Conservation (phyloP, 2,329 filamentous ascomycete genomes). For the Exophiala sp. region DNA sequence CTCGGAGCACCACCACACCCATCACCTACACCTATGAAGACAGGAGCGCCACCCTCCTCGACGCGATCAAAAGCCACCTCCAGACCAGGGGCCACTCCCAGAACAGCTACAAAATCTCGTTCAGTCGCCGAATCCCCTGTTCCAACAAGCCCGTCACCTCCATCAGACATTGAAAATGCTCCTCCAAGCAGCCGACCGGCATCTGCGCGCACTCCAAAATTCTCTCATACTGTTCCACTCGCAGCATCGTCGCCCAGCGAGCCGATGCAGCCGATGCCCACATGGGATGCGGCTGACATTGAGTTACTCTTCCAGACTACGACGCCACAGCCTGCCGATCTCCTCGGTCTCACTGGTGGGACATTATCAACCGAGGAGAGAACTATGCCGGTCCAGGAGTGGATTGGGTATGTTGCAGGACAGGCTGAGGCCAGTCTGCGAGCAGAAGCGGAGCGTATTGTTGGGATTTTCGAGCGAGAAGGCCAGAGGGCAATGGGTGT, state of each 20-base stretch:
- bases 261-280: conserved; percentile 42
- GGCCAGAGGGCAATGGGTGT: conserved; percentile 72
- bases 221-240: conserved; percentile 22
- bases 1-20: conserved; percentile 11
- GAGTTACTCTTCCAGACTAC: conserved; percentile 61
- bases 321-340: conserved; percentile 46
- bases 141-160: conserved; percentile 13
- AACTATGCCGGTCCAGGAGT: conserved; percentile 89
- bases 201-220: conserved; percentile 39
- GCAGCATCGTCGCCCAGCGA: conserved; percentile 60
- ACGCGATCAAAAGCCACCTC: not conserved
- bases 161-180: conserved; percentile 70
- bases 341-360: conserved; percentile 40
- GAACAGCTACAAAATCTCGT: conserved; percentile 1
- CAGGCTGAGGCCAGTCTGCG: conserved; percentile 76
- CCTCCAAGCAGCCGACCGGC: conserved; percentile 65
- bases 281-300: conserved; percentile 74
- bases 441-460: conserved; percentile 76
- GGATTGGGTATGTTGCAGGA: conserved; percentile 78
- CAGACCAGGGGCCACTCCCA: not conserved
- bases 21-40: conserved; percentile 17
- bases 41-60: conserved; percentile 1
- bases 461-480: conserved; percentile 78
- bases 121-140: conserved; percentile 1
- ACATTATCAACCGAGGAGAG: conserved; percentile 73